These are phyloP conservation scores for Pigoraptor vietnamica DNA, from an alignment of 78 protist genomes.

Conservation along the genomic window DNA sequence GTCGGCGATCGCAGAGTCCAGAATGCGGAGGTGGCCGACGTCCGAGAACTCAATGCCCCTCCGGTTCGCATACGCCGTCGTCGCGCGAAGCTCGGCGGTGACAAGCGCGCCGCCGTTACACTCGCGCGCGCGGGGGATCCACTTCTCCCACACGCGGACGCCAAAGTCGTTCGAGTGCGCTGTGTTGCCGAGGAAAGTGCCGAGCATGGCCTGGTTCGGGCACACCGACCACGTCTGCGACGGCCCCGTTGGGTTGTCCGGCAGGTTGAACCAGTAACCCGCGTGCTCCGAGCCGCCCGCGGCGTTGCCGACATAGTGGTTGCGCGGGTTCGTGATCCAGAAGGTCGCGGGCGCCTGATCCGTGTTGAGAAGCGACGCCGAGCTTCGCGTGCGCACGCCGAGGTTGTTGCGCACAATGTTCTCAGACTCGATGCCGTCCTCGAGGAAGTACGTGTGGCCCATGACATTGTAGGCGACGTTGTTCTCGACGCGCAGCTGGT, in stretches of 20 bases:
- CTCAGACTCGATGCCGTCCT: constrained; percentile 48
- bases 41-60: neutral
- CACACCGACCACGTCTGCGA: neutral
- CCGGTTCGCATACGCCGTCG: neutral
- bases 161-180: neutral
- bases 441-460: constrained; percentile 53
- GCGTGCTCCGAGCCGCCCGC: constrained; percentile 28
- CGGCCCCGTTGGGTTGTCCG: neutral
- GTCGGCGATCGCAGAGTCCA: neutral
- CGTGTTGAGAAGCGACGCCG: neutral
- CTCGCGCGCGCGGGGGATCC: neutral
- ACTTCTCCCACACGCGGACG: neutral
- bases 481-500: constrained; percentile 19
- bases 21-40: neutral
- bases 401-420: constrained; percentile 20
- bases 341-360: constrained; percentile 16
- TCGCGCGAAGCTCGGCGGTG: neutral
- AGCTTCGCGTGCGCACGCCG: neutral
- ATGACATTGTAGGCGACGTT: constrained; percentile 33
- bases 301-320: constrained; percentile 14
- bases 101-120: neutral
- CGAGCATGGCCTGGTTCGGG: neutral
- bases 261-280: constrained; percentile 31
- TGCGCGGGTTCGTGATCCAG: constrained; percentile 30
- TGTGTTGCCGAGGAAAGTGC: neutral